Evolutionary conservation across 148 eudicot genomes (phyloP), one percentile per base, ranked within the genome.

Genomic region (Dysphania ambrosioides): DNA sequence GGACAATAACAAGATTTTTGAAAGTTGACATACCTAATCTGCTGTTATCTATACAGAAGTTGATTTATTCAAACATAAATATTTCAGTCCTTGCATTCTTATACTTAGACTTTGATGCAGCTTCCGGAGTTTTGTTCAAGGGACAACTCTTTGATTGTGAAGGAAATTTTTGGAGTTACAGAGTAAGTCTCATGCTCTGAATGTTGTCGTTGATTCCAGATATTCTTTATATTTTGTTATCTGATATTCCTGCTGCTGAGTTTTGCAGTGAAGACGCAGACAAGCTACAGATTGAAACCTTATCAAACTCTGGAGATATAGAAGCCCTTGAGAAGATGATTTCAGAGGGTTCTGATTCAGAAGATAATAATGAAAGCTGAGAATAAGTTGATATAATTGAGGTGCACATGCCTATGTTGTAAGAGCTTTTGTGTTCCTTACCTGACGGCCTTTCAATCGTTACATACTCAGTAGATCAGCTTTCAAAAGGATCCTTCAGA

Each of bases 141-240:
- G 79, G 96, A 90, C 75, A 85, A 87, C 85, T 88, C 96, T 36
- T 84, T 89, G 66, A 79, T 83, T 23, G 90, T 94, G 80, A 94
- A 94, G 82, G 93, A 91, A 82, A 86, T 91, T 44, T 94, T 94
- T 72, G 97, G 98, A 35, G 98, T 94, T 64, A 86, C 98, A 73
- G 98, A 94, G 98, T 94, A 84, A 79, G 96, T 67, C 42, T 57
- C 84, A 11, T 79, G 38, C 66, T 80, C 66, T 47, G 24, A 5
- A 66, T 74, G 60, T 42, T 65, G 29, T 64, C 51, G 56, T 56
- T 38, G 59, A 55, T 8, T 63, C 34, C 60, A 70, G 8, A 29
- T 4, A 16, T 47, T 47, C 51, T 47, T 47, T 3, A 4, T 36
- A 4, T 47, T 47, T 16, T 12, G 18, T 47, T 47, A 2, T 12